These are phyloP conservation scores for Volvox carteri DNA, from an alignment of 163 green algal genomes.

Conservation along the genomic window DNA sequence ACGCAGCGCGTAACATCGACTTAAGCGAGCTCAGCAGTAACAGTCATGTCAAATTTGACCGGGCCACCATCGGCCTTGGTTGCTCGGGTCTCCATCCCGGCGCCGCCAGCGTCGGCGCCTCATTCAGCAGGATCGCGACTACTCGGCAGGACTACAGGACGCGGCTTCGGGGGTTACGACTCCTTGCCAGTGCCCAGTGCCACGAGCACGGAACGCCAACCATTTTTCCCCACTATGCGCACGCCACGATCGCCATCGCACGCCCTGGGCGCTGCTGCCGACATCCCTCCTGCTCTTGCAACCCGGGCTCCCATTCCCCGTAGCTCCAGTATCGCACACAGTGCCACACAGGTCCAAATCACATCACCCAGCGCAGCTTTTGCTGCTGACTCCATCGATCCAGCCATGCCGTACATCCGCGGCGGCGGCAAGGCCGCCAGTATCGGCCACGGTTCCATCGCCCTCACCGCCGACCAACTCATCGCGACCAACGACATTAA, in stretches of 20 bases:
- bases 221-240: background rate
- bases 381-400: background rate
- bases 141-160: background rate
- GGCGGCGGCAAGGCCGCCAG: background rate
- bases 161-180: background rate
- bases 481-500: background rate
- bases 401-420: background rate
- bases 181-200: background rate
- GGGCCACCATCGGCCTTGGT: background rate
- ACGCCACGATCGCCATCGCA: background rate
- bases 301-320: no score
- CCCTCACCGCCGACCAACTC: constrained; percentile 4
- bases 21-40: no score
- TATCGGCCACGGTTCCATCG: background rate
- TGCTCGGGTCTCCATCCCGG: background rate
- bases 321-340: background rate
- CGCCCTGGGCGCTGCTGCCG: background rate
- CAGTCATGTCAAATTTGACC: background rate
- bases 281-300: background rate
- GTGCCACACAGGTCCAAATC: background rate
- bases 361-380: background rate
- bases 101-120: background rate
- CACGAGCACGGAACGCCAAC: no score
- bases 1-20: no score
- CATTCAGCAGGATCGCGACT: background rate